A percentile compares a stretch with the other conserved stretches of the same genome.
These are phyloP conservation scores for Middelhovenomyces tepae DNA, from an alignment of 805 yeast species.

Conservation along the genomic window DNA sequence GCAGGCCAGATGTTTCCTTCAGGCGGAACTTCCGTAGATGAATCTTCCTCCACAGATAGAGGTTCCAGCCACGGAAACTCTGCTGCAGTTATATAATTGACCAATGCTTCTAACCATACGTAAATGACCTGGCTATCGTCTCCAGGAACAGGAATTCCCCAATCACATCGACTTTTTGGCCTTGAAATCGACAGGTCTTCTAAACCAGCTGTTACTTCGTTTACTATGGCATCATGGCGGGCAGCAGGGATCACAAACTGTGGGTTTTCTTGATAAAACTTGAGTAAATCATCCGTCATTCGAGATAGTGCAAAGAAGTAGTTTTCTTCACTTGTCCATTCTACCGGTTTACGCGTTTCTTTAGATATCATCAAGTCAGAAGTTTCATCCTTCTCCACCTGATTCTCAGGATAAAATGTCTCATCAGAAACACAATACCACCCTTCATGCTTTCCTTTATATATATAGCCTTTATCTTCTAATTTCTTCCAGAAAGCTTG, in stretches of 20 bases:
- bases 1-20: slow-evolving; percentile 46
- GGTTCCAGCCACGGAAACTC: slow-evolving; percentile 54
- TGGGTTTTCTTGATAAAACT: slow-evolving; percentile 40
- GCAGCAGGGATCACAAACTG: slow-evolving; percentile 58
- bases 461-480: slow-evolving; percentile 53
- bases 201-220: slow-evolving; percentile 44
- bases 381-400: slow-evolving; percentile 36
- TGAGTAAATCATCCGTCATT: slow-evolving; percentile 49
- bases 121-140: slow-evolving; percentile 74
- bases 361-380: slow-evolving; percentile 29
- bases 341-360: slow-evolving; percentile 72
- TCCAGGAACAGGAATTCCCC: slow-evolving; percentile 89
- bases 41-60: slow-evolving; percentile 17
- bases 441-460: slow-evolving; percentile 78
- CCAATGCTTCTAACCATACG: slow-evolving; percentile 95
- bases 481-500: slow-evolving; percentile 61
- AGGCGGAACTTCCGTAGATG: slow-evolving; percentile 18
- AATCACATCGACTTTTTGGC: slow-evolving; percentile 63
- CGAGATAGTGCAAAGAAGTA: slow-evolving; percentile 71
- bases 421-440: slow-evolving; percentile 96
- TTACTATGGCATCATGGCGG: slow-evolving; percentile 45
- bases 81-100: slow-evolving; percentile 70
- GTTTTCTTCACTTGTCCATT: slow-evolving; percentile 69
- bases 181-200: slow-evolving; percentile 80
- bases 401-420: slow-evolving; percentile 81